Evolutionary conservation across 2,329 filamentous ascomycete species (phyloP), one percentile per base, ranked within the genome.

Genomic region (Furcasterigmium furcatum): DNA sequence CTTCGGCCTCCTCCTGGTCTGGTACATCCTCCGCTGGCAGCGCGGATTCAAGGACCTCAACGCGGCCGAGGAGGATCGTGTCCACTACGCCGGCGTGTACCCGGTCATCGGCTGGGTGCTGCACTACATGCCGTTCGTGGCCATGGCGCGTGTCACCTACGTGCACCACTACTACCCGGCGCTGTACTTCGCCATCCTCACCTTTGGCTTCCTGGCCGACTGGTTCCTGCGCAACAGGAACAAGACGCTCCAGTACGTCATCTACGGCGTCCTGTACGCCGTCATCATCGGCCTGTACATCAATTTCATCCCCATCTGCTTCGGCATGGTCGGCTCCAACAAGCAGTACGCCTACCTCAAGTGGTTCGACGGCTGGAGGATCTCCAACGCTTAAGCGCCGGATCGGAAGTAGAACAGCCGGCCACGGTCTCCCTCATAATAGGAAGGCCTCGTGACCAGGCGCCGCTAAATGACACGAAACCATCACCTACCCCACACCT

Each of bases 91-190:
- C 10, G 94, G 88, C 41, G 63, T 99, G 47, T 99, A 99, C 67
- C 92, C 94, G 9, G 76, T 92, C 46, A 79, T 94, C 45, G 94
- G 94, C 51, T 99, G 94, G 94, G 85, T 96, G 68, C 78, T 99
- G 41, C 94, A 99, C 71, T 99, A 96, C 66, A 72, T 96, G 51
- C 94, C 94, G 1, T 99, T 97, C 68, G 82, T 96, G 59, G 83
- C 94, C 61, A 99, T 99, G 95, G 94, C 91, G 10, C 89, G 94
- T 77, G 94, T 99, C 50, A 99, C 94, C 14, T 99, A 99, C 61
- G 94, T 99, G 45, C 94, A 99, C 68, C 94, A 99, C 73, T 99
- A 99, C 76, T 99, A 97, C 68, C 94, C 94, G 10, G 94, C 94
- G 9, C 81, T 99, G 10, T 99, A 97, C 75, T 99, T 97, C 66